phyloP scores from a whole-genome alignment of 73 alveolate species.

The Paramecium octaurelia region DNA sequence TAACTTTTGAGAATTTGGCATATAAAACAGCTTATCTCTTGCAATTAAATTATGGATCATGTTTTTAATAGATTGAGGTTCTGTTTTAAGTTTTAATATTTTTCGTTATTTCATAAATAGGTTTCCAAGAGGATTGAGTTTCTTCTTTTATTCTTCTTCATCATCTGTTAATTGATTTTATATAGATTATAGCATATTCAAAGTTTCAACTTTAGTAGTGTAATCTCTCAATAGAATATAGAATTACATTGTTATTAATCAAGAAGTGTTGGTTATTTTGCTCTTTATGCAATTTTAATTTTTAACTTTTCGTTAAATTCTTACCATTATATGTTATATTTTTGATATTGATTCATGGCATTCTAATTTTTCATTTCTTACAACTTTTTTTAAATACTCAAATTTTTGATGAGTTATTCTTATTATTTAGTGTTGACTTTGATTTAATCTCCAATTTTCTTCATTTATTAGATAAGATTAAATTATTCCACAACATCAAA shows the following conservation, averaged over 20 bases:
- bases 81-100: not conserved
- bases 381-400: not conserved
- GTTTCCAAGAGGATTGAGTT: not conserved
- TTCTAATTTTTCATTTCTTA: not conserved
- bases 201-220: not conserved
- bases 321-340: not conserved
- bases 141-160: not conserved
- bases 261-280: not conserved
- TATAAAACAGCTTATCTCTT: not conserved
- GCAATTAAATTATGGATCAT: not conserved
- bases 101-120: not conserved
- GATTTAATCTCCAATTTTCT: not conserved
- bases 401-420: not conserved
- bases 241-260: not conserved
- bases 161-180: conserved; percentile 6
- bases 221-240: not conserved
- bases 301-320: not conserved
- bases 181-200: not conserved
- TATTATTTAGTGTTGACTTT: not conserved
- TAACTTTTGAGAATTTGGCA: not conserved
- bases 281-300: not conserved
- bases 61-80: not conserved
- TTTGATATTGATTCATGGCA: not conserved
- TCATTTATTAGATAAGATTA: not conserved
- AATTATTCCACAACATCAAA: not conserved